Evolutionary conservation across 2,329 filamentous ascomycete species (phyloP).

Genomic region (Sarocladium brachiariae): DNA sequence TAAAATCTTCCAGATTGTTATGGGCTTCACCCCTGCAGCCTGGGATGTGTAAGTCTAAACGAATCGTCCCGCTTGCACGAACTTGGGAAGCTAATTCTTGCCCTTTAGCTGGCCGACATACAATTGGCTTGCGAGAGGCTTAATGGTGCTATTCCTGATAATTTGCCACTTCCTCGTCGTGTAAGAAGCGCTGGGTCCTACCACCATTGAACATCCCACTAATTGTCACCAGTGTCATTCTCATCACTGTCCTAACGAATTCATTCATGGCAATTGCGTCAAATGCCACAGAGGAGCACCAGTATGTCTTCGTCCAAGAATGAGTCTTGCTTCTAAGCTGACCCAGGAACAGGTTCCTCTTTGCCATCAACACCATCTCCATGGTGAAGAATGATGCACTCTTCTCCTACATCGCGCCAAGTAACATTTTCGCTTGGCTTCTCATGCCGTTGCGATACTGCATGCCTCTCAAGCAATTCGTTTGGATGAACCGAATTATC

Average conservation of each 20-base stretch:
- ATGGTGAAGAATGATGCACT: conserved; percentile 98
- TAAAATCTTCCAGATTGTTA: conserved; percentile 85
- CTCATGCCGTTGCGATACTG: conserved; percentile 75
- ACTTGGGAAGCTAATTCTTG: conserved; percentile 13
- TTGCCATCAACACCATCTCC: conserved; percentile 93
- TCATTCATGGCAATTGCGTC: conserved; percentile 93
- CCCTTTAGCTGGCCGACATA: conserved; percentile 57
- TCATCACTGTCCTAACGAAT: conserved; percentile 93
- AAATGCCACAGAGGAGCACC: conserved; percentile 87
- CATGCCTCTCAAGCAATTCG: conserved; percentile 73
- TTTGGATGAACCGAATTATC: conserved; percentile 79
- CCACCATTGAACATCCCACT: conserved; percentile 2
- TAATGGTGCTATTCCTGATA: conserved; percentile 79
- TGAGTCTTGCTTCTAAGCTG: conserved; percentile 11
- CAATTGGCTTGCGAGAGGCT: conserved; percentile 67
- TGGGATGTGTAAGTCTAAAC: conserved; percentile 68
- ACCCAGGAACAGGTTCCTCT: conserved; percentile 56
- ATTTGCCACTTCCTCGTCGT: conserved; percentile 94
- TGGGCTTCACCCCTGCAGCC: conserved; percentile 92
- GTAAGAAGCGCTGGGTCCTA: conserved; percentile 31
- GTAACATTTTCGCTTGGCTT: conserved; percentile 87
- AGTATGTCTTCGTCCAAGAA: conserved; percentile 35
- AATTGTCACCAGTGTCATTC: conserved; percentile 55
- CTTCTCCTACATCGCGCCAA: conserved; percentile 88
- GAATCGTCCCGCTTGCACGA: no score